Conservation (phyloP, 495 filamentous ascomycete species). For the Aspergillus bridgeri region DNA sequence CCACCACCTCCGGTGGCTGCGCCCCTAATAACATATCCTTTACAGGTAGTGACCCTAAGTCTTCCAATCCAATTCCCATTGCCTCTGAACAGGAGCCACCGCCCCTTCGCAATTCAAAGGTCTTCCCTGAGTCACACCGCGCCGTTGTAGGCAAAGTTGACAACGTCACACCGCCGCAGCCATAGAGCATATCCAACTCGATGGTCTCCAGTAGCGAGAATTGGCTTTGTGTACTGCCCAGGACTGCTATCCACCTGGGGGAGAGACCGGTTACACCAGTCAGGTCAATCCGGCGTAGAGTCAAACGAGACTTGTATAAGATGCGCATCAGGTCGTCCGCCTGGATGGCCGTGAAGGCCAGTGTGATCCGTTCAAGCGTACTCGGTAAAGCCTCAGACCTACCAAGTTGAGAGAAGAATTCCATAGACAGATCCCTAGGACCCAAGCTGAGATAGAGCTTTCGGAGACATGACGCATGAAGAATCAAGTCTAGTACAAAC, state of each 20-base stretch:
- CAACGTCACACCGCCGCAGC: background rate
- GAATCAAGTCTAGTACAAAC: constrained; percentile 7
- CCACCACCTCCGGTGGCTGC: background rate
- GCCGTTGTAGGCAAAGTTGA: background rate
- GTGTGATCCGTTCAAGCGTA: background rate
- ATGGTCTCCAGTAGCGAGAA: constrained; percentile 4
- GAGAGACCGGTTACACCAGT: background rate
- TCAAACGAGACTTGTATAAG: background rate
- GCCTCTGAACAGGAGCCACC: background rate
- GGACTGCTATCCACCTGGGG: background rate
- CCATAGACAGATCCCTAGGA: constrained; percentile 1
- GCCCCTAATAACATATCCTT: background rate
- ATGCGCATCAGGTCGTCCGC: constrained; percentile 4
- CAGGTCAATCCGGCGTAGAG: background rate
- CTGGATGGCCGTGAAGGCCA: background rate
- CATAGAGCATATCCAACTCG: background rate
- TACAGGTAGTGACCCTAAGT: background rate
- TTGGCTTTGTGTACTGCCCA: background rate
- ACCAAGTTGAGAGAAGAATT: constrained; percentile 6
- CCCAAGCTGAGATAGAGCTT: constrained; percentile 11
- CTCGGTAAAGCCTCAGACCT: background rate
- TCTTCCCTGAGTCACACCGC: background rate
- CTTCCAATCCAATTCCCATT: background rate
- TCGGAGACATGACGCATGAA: constrained; percentile 5
- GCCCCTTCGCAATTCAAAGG: background rate